Evolutionary conservation across 73 alveolate species (phyloP).

Genomic region (Stentor coeruleus): DNA sequence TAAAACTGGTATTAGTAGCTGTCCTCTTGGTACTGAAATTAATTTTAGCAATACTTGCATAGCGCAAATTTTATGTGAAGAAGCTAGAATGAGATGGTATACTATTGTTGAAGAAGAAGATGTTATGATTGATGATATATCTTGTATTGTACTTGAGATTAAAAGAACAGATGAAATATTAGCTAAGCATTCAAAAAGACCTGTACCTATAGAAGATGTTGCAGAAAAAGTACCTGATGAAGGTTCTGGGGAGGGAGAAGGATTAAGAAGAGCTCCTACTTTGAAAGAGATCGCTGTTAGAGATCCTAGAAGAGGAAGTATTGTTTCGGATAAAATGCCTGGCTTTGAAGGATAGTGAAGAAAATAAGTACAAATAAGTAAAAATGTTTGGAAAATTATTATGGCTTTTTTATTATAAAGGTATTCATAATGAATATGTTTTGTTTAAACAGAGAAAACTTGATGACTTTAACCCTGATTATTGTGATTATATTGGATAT

Average conservation of each 20-base stretch:
- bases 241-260: constrained; percentile 1
- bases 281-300: constrained; percentile 14
- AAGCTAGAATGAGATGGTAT: constrained; percentile 19
- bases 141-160: constrained; percentile 11
- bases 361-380: too few species aligned
- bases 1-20: neutral
- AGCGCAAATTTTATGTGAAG: constrained; percentile 17
- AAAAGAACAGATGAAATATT: neutral
- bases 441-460: neutral
- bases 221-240: neutral
- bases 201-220: constrained; percentile 1
- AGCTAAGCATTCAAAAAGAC: neutral
- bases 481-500: neutral
- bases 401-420: too few species aligned
- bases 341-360: neutral
- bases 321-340: neutral
- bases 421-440: neutral
- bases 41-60: constrained; percentile 10
- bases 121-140: constrained; percentile 36
- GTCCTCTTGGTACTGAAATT: neutral
- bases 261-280: constrained; percentile 10
- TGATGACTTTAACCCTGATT: neutral
- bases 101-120: constrained; percentile 21
- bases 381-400: too few species aligned
- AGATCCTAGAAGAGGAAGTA: neutral